These are phyloP conservation scores for Steccherinum ochraceum DNA, from an alignment of 768 basidiomycete genomes.

Conservation along the genomic window DNA sequence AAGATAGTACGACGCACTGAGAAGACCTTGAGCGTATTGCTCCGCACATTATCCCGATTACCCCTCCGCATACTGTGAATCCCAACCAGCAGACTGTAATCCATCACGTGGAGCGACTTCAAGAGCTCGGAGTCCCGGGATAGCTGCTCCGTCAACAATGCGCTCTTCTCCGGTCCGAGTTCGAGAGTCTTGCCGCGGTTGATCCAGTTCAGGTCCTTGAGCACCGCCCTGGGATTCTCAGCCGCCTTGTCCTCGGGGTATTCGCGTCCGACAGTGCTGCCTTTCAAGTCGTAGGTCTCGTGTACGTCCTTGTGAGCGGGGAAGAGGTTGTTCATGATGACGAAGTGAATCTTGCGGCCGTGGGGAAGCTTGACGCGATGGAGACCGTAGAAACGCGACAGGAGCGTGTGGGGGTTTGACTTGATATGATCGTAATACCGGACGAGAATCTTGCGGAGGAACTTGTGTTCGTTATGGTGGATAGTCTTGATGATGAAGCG, in stretches of 20 bases:
- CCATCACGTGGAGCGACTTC: constrained; percentile 84
- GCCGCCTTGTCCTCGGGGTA: constrained; percentile 77
- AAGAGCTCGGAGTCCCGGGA: constrained; percentile 83
- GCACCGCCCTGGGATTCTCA: constrained; percentile 79
- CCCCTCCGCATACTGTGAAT: constrained; percentile 90
- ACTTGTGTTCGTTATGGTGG: constrained; percentile 90
- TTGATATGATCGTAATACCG: constrained; percentile 83
- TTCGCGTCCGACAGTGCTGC: constrained; percentile 82
- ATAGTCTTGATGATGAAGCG: constrained; percentile 99
- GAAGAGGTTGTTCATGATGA: constrained; percentile 99
- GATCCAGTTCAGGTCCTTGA: constrained; percentile 98
- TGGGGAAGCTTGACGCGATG: constrained; percentile 95
- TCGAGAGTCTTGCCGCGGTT: constrained; percentile 69
- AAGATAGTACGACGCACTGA: constrained; percentile 50
- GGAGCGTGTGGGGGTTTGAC: constrained; percentile 86
- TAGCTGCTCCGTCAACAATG: constrained; percentile 86
- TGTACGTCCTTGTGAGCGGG: constrained; percentile 96
- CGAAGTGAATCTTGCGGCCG: constrained; percentile 96
- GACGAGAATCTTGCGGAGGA: constrained; percentile 77
- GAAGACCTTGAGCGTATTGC: constrained; percentile 88
- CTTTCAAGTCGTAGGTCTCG: constrained; percentile 97
- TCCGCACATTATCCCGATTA: constrained; percentile 86
- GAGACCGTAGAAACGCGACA: constrained; percentile 93
- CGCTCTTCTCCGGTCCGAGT: constrained; percentile 94
- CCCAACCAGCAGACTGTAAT: constrained; percentile 91